Evolutionary conservation across 2,329 filamentous ascomycete species (phyloP).

Genomic region (Colletotrichum zoysiae): DNA sequence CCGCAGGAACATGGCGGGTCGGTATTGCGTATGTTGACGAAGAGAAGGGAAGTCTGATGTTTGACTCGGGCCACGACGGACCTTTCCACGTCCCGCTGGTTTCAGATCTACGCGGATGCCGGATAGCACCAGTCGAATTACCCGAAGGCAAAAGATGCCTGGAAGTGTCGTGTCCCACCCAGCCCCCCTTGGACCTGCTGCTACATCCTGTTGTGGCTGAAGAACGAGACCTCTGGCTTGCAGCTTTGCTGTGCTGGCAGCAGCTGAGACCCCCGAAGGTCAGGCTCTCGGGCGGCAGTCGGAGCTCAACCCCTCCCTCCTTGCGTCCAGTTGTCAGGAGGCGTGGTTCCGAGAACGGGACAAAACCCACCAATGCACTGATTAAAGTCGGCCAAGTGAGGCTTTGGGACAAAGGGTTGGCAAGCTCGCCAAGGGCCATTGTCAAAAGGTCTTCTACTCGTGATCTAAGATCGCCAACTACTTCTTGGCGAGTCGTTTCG

Average conservation of each 20-base stretch:
- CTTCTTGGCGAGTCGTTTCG: slow-evolving; percentile 87
- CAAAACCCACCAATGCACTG: slow-evolving; percentile 69
- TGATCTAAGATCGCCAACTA: slow-evolving; percentile 65
- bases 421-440: slow-evolving; percentile 67
- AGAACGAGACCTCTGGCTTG: slow-evolving; percentile 84
- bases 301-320: slow-evolving; percentile 53
- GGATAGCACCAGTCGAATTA: slow-evolving; percentile 69
- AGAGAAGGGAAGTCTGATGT: slow-evolving; percentile 79
- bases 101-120: slow-evolving; percentile 80
- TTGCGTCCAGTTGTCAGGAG: slow-evolving; percentile 47
- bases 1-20: slow-evolving; percentile 72
- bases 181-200: slow-evolving; percentile 70
- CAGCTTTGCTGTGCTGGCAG: slow-evolving; percentile 85
- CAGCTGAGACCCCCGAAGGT: slow-evolving; percentile 73
- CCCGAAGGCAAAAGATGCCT: slow-evolving; percentile 63
- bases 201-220: slow-evolving; percentile 73
- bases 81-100: slow-evolving; percentile 76
- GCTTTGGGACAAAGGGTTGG: slow-evolving; percentile 85
- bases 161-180: slow-evolving; percentile 60
- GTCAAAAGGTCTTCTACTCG: slow-evolving; percentile 69
- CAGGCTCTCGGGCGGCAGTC: slow-evolving; percentile 63
- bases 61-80: slow-evolving; percentile 76
- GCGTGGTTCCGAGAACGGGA: slow-evolving; percentile 39
- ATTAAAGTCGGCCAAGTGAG: slow-evolving; percentile 96
- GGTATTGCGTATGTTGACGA: slow-evolving; percentile 86